Base-by-base conservation (phyloP, 2,329 filamentous ascomycete genomes). In the Zalaria obscura region DNA sequence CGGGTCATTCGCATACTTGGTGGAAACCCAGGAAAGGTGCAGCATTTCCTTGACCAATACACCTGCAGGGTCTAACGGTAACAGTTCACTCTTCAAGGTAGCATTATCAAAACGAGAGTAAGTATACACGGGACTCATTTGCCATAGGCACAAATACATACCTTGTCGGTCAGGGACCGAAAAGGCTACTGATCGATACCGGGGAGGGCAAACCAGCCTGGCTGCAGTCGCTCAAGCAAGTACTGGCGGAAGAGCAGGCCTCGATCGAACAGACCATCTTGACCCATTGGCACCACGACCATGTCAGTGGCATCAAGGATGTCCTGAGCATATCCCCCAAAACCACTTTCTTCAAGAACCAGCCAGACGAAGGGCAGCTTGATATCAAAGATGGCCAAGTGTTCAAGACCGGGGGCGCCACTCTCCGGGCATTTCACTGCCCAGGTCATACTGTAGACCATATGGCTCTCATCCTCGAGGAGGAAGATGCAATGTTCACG, bases 231-330 rank as follows among this genome's bases (percentile, higher is more conserved):
- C 63, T 98, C 31, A 72, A 74, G 48, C 63, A 68, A 3, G 75
- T 80, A 0, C 69, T 96, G 3, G 59, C 67, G 5, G 63, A 75
- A 25, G 83, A 93, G 57, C 71, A 78, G 25, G 80, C 81, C 18
- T 73, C 68, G 0, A 67, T 96, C 25, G 68, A 75, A n/a, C 66
- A 70, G 11, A 78, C 79, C 0, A 68, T 98, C 25, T 68, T 98
- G 38, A 93, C 88, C 0, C 91, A 98, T 60, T 93, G 88, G 86
- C 91, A 98, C 56, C 73, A 67, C 35, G 91, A 98, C 55, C 91
- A 98, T 56, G 72, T 79, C 5, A 75, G 78, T 25, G 91, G 91
- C 5, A 73, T 95, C 25, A 57, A 64, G 3, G 78, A 93, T 52
- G 66, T 95, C 1, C 65, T 78, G 11, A 60, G 64, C 9, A 56